Conservation (phyloP, 2,329 filamentous ascomycete genomes). For the Colletotrichum melonis region DNA sequence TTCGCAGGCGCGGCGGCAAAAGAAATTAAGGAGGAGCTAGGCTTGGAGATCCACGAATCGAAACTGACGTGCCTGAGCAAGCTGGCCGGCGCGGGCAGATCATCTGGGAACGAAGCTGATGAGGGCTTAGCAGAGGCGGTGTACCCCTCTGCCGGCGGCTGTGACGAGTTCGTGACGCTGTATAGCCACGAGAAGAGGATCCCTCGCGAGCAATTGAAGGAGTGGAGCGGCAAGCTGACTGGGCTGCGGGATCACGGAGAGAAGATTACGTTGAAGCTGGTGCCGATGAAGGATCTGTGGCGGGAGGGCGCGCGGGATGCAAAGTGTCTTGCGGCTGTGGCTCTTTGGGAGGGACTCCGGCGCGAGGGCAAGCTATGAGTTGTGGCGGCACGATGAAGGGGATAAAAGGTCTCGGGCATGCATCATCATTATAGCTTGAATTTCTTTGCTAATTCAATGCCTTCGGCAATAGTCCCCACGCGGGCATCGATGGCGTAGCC, state of each 20-base stretch:
- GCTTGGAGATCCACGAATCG: constrained; percentile 59
- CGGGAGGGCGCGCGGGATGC: constrained; percentile 66
- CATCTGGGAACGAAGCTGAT: constrained; percentile 39
- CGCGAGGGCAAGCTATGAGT: constrained; percentile 56
- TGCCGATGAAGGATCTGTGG: constrained; percentile 68
- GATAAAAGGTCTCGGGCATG: background rate
- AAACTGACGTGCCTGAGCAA: constrained; percentile 65
- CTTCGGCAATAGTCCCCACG: constrained; percentile 82
- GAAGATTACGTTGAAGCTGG: constrained; percentile 71
- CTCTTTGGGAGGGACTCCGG: constrained; percentile 67
- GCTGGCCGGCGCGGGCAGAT: constrained; percentile 49
- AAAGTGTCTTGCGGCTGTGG: constrained; percentile 69
- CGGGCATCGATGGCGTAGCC: constrained; percentile 85
- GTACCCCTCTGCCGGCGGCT: constrained; percentile 69
- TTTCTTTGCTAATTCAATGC: constrained; percentile 77
- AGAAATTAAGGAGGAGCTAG: constrained; percentile 72
- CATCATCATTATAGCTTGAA: constrained; percentile 52
- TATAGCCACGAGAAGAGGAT: constrained; percentile 67
- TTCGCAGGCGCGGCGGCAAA: constrained; percentile 69
- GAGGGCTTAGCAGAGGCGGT: constrained; percentile 59
- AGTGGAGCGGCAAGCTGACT: constrained; percentile 69
- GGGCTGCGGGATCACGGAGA: constrained; percentile 69
- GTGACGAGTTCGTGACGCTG: constrained; percentile 70
- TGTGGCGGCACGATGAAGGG: too few relatives aligned
- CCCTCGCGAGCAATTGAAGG: constrained; percentile 58